Conservation (phyloP, 169 alveolate genomes). For the Babesia microti region DNA sequence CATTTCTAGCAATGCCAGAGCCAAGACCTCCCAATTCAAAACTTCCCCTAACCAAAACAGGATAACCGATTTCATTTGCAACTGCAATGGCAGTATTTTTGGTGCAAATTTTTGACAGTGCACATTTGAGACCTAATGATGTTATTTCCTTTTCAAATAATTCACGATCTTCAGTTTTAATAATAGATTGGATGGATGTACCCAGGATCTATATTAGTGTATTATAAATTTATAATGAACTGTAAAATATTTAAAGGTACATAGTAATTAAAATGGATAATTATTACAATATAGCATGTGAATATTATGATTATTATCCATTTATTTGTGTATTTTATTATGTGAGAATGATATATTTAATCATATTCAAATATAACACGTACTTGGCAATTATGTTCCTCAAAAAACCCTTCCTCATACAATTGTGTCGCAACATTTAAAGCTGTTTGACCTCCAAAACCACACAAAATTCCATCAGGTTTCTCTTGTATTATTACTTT, state of each 20-base stretch:
- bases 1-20: constrained; percentile 70
- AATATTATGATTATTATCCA: no score
- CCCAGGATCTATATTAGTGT: background rate
- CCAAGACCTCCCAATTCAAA: constrained; percentile 67
- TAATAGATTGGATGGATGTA: constrained; percentile 66
- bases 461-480: constrained; percentile 76
- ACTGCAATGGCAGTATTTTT: constrained; percentile 54
- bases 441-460: constrained; percentile 85
- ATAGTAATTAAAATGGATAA: no score
- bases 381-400: constrained; percentile 56
- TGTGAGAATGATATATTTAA: no score
- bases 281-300: no score
- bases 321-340: no score
- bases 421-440: constrained; percentile 72
- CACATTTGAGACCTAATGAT: constrained; percentile 69
- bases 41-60: constrained; percentile 76
- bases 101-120: constrained; percentile 63
- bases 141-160: constrained; percentile 64
- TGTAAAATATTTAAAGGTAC: no score
- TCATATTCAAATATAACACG: constrained; percentile 8
- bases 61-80: constrained; percentile 71
- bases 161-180: constrained; percentile 74
- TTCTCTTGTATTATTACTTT: constrained; percentile 65
- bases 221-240: no score
- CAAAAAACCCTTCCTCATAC: constrained; percentile 56